phyloP scores from a whole-genome alignment of 1,284 basidiomycete genomes.

The Fomitopsis pinicola region DNA sequence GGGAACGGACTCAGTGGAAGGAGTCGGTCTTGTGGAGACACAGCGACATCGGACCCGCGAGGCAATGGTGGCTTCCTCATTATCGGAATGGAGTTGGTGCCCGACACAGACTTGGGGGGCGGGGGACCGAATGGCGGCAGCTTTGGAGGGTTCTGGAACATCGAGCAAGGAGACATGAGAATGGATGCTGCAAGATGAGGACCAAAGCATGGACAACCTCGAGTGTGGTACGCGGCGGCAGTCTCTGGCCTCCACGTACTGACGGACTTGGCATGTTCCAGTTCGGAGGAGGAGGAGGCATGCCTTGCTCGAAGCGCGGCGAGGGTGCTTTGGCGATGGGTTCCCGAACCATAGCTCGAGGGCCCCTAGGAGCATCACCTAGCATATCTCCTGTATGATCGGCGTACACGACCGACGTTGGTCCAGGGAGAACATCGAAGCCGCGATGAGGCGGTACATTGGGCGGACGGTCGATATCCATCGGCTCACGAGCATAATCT shows the following conservation, averaged over 20 bases:
- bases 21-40: neutral
- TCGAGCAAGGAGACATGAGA: neutral
- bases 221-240: neutral
- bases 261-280: neutral
- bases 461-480: conserved; percentile 24
- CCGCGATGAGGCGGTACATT: conserved; percentile 7
- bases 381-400: conserved; percentile 25
- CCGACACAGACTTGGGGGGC: conserved; percentile 3
- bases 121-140: neutral
- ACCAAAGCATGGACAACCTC: conserved; percentile 1
- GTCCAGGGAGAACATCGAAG: conserved; percentile 9
- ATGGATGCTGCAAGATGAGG: conserved; percentile 3
- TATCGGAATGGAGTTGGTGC: conserved; percentile 9
- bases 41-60: neutral
- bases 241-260: neutral
- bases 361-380: conserved; percentile 29
- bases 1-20: neutral
- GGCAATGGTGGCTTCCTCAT: neutral
- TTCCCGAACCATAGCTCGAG: conserved; percentile 32
- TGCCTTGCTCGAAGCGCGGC: conserved; percentile 5
- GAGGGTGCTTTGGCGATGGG: neutral
- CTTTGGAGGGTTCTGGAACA: neutral
- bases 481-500: conserved; percentile 15
- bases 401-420: conserved; percentile 17
- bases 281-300: neutral